These are phyloP conservation scores for Entophlyctis luteolus DNA, from an alignment of 192 early-diverging fungal genomes.

Conservation along the genomic window DNA sequence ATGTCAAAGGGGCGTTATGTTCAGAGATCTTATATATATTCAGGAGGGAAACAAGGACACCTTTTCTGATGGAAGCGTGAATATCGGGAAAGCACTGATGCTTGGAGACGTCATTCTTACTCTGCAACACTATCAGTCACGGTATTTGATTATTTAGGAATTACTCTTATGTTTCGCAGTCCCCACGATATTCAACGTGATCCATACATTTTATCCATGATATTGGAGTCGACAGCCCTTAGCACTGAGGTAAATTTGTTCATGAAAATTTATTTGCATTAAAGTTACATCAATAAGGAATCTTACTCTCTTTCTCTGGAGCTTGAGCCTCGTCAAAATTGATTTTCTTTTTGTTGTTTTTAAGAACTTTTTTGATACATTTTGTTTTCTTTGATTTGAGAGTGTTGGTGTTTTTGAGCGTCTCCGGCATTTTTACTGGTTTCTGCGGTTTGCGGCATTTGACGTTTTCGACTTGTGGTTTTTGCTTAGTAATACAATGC, in stretches of 20 bases:
- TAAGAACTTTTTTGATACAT: no score
- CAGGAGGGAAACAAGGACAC: conserved; percentile 67
- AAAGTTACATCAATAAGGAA: conserved; percentile 10
- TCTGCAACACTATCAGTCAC: conserved; percentile 54
- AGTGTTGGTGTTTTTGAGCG: no score
- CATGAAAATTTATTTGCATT: not conserved
- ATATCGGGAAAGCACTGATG: conserved; percentile 68
- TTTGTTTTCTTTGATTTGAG: no score
- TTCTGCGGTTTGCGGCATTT: no score
- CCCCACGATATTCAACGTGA: conserved; percentile 27
- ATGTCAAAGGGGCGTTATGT: conserved; percentile 68
- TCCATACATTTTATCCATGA: conserved; percentile 29
- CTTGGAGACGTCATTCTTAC: conserved; percentile 64
- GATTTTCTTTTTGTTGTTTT: no score
- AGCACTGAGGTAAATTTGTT: conserved; percentile 28
- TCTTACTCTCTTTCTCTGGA: conserved; percentile 38
- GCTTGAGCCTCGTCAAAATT: conserved; percentile 39
- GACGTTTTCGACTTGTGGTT: no score
- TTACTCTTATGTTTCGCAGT: conserved; percentile 4
- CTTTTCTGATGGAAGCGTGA: conserved; percentile 59
- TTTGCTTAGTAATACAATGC: no score
- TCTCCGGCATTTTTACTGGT: no score
- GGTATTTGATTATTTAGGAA: conserved; percentile 5
- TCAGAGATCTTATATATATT: conserved; percentile 67
- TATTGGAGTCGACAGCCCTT: conserved; percentile 37